Conservation (phyloP, 2,329 filamentous ascomycete species). For the Colletotrichum navitas region DNA sequence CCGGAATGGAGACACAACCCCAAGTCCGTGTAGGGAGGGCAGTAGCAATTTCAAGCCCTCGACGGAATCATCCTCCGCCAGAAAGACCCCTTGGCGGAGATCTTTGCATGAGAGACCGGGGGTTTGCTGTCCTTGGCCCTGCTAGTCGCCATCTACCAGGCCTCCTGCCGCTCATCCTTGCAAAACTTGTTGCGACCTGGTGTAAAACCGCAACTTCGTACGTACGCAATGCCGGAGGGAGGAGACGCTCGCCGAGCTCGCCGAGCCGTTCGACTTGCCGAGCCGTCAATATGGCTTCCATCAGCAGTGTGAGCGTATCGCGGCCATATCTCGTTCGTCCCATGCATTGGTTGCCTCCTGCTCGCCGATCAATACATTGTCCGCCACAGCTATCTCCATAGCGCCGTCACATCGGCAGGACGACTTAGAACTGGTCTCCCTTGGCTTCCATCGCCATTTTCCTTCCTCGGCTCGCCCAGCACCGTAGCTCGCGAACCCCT, state of each 20-base stretch:
- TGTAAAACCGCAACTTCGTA: neutral
- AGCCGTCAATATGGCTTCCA: neutral
- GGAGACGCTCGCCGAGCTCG: neutral
- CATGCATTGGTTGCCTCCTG: conserved; percentile 5
- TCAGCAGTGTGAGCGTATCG: neutral
- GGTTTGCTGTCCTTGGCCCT: conserved; percentile 10
- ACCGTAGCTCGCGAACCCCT: neutral
- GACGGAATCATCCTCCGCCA: too few relatives aligned
- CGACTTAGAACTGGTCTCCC: conserved; percentile 14
- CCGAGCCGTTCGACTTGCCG: neutral
- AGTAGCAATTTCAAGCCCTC: neutral
- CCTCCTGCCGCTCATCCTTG: conserved; percentile 12
- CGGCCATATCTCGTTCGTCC: neutral
- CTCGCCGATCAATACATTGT: conserved; percentile 1
- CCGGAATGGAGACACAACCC: neutral
- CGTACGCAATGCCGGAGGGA: neutral
- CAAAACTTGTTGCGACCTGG: conserved; percentile 12
- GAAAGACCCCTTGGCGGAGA: neutral
- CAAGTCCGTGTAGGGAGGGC: neutral
- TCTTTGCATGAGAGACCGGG: neutral
- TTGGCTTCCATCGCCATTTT: neutral
- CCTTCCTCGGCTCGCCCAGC: too few relatives aligned
- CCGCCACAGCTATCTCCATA: neutral
- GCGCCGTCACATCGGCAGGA: conserved; percentile 30
- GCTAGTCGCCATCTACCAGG: neutral